Conservation (phyloP, 2,329 filamentous ascomycete species). For the Calycina herbarum region DNA sequence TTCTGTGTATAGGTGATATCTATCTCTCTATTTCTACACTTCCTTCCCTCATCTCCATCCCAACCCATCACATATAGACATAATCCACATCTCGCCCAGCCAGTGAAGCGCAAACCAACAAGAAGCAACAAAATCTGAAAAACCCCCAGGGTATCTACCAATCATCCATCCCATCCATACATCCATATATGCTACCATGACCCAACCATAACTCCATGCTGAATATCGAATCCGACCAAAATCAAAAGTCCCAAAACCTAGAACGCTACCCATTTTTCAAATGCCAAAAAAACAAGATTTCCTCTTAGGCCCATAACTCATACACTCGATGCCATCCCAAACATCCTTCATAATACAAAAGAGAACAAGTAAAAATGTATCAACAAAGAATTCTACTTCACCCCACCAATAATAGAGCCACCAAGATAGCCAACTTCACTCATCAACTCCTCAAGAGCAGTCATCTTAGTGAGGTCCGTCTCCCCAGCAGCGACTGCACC, state of each 20-base stretch:
- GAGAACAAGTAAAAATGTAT: not conserved
- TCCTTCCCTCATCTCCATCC: no score
- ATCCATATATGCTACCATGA: not conserved
- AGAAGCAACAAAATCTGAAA: not conserved
- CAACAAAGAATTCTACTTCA: no score
- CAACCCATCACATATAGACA: no score
- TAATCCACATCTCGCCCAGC: not conserved
- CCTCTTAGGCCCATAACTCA: not conserved
- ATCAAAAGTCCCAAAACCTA: not conserved
- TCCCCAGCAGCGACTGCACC: conserved; percentile 28
- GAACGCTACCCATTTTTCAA: not conserved
- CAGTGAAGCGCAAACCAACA: not conserved
- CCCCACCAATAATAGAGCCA: conserved; percentile 42
- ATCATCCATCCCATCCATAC: not conserved
- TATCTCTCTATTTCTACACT: no score
- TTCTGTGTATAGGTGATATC: no score
- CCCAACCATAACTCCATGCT: conserved; percentile 22
- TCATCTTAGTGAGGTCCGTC: conserved; percentile 27
- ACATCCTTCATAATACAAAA: not conserved
- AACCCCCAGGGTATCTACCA: not conserved
- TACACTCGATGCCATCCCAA: conserved; percentile 9
- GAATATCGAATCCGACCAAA: conserved; percentile 14
- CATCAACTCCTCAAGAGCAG: conserved; percentile 48
- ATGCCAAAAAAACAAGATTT: conserved; percentile 3
- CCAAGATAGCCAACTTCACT: conserved; percentile 53